These are phyloP conservation scores for Hippophae rhamnoides DNA, from an alignment of 306 rosid species.

Conservation along the genomic window DNA sequence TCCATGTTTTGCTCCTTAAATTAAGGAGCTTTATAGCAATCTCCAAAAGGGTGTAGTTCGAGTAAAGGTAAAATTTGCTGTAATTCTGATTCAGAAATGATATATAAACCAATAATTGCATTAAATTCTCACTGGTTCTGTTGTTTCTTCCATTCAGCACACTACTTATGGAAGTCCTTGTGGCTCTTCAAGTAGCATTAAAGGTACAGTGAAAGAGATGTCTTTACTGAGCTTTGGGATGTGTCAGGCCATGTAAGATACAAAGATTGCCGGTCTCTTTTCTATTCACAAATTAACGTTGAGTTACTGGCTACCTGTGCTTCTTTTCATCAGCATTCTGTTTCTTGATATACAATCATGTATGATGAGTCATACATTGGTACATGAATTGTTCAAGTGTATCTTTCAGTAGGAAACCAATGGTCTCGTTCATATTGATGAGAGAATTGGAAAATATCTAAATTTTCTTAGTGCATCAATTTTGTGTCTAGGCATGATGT, in stretches of 20 bases:
- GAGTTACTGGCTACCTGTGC: constrained; percentile 16
- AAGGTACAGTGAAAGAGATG: constrained; percentile 77
- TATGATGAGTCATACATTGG: neutral
- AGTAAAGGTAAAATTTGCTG: constrained; percentile 47
- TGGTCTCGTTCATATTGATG: no score
- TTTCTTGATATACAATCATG: constrained; percentile 1
- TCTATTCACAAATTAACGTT: constrained; percentile 90
- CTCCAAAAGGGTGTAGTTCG: constrained; percentile 58
- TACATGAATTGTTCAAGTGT: no score
- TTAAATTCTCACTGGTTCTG: constrained; percentile 16
- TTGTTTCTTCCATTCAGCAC: constrained; percentile 39
- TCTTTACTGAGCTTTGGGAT: constrained; percentile 96
- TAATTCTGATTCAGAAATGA: constrained; percentile 3
- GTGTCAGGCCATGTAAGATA: constrained; percentile 94
- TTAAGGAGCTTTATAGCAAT: no score
- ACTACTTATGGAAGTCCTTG: constrained; percentile 65
- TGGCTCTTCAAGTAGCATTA: constrained; percentile 82
- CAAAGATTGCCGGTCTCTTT: constrained; percentile 88
- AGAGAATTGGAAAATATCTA: no score
- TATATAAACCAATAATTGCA: constrained; percentile 8
- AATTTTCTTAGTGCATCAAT: no score
- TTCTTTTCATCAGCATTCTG: constrained; percentile 7
- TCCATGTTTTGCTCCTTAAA: no score
- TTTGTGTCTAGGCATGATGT: neutral
- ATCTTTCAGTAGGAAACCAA: no score